Base-by-base conservation (phyloP, 805 yeast genomes). In the Aciculoconidium aculeatum region DNA sequence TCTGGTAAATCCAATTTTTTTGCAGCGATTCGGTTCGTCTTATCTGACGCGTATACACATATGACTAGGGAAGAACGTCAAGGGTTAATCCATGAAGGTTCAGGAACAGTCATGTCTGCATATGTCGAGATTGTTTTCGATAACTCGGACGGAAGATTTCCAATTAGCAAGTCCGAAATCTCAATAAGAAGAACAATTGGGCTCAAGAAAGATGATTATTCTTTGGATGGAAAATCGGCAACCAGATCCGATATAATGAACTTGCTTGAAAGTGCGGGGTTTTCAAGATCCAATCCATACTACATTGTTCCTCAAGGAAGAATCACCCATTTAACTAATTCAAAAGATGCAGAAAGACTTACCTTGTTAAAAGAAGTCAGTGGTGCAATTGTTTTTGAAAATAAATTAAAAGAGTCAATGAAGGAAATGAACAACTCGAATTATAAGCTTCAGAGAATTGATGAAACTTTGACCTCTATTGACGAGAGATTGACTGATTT, bases 251-350 rank as follows among this genome's bases (percentile, higher is more conserved):
- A 87, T 49, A 70, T 88, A 10, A 77, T 78, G 75, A 81, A 83
- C 39, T 58, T 85, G 39, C 63, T 88, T 20, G 96, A 90, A 52
- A 79, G 84, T 46, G 95, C 95, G 0, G 98, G 98, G 0, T 86
- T 92, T 48, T 82, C 95, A 0, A 70, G 82, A 37, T 76, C 86
- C 5, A 88, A 87, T 40, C 96, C 96, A 1, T 90, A 88, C 55
- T 90, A 90, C 52, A 90, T 92, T 42, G 97, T 92, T 4, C 97
- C 98, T 1, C 98, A 92, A 56, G 98, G 98, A 12, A 70, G 84
- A 44, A 85, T 92, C 44, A 81, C 95, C 1, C 70, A 83, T 0
- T 65, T 92, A 35, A 90, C 97, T 0, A 86, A 86, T 48, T 90
- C 96, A 0, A 83, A 83, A 43, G 96, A 87, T 49, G 49, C 72